phyloP scores from a whole-genome alignment of 345 rosid genomes.

The Aquilaria malaccensis region DNA sequence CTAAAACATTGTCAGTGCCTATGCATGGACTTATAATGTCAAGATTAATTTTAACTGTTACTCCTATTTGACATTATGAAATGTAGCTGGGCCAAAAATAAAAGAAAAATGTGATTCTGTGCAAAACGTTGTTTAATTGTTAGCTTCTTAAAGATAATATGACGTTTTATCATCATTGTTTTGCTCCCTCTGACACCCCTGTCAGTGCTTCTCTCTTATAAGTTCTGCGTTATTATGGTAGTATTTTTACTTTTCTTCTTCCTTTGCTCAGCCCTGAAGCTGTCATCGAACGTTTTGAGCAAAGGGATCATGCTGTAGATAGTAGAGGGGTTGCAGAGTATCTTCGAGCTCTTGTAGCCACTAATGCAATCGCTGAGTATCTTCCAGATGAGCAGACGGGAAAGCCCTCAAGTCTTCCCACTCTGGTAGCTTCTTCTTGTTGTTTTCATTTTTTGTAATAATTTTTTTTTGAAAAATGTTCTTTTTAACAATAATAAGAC shows the following conservation, averaged over 20 bases:
- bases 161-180: not conserved
- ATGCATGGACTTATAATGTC: not conserved
- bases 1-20: too few species aligned
- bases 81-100: too few species aligned
- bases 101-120: too few species aligned
- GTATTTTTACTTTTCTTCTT: not conserved
- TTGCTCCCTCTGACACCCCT: not conserved
- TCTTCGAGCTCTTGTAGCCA: conserved; percentile 76
- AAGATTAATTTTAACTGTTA: not conserved
- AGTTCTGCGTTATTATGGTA: too few species aligned
- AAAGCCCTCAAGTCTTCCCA: conserved; percentile 78
- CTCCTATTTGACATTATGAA: not conserved
- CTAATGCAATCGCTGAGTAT: conserved; percentile 79
- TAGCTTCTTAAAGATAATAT: too few species aligned
- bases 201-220: not conserved
- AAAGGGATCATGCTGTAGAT: conserved; percentile 70
- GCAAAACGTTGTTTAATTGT: too few species aligned
- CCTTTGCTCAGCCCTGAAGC: conserved; percentile 64
- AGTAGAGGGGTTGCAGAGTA: conserved; percentile 90
- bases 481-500: too few species aligned
- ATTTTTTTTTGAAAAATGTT: not conserved
- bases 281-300: conserved; percentile 83
- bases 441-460: too few species aligned
- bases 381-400: conserved; percentile 87
- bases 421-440: conserved; percentile 40